phyloP scores from a whole-genome alignment of 768 basidiomycete genomes.

The Suillus clintonianus region DNA sequence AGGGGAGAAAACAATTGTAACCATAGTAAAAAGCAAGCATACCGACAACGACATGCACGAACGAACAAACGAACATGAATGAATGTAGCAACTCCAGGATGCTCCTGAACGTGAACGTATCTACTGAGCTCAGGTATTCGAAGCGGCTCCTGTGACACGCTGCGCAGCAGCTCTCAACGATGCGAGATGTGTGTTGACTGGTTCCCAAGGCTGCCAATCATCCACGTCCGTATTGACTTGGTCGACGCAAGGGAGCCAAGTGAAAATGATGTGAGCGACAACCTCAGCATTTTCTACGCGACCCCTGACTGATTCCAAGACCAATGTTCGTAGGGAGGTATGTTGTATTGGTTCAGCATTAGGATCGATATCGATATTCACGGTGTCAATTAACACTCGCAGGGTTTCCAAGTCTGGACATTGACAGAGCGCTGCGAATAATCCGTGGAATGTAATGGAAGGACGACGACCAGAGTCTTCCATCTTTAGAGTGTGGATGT shows the following conservation, averaged over 20 bases:
- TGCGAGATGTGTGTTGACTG: neutral
- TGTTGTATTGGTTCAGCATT: neutral
- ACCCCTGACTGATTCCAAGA: neutral
- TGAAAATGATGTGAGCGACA: neutral
- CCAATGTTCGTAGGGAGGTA: neutral
- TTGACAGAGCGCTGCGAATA: neutral
- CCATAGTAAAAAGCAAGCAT: neutral
- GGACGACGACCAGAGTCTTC: neutral
- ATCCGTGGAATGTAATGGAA: neutral
- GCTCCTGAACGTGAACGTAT: neutral
- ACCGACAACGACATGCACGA: too few relatives aligned
- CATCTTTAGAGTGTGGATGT: neutral
- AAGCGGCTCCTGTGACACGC: neutral
- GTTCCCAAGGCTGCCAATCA: neutral
- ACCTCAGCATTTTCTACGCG: neutral
- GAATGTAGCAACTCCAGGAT: neutral
- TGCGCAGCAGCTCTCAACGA: neutral
- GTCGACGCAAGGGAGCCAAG: neutral
- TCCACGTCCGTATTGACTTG: neutral
- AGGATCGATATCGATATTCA: neutral
- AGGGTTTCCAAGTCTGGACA: neutral
- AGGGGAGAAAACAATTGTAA: neutral
- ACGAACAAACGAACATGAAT: neutral
- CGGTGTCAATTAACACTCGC: neutral
- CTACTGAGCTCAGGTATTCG: neutral